Percentiles rank a stretch among this genome's conserved stretches.
Evolutionary conservation across 2,329 filamentous ascomycete species (phyloP).

Genomic region (Xylariaceae sp.): DNA sequence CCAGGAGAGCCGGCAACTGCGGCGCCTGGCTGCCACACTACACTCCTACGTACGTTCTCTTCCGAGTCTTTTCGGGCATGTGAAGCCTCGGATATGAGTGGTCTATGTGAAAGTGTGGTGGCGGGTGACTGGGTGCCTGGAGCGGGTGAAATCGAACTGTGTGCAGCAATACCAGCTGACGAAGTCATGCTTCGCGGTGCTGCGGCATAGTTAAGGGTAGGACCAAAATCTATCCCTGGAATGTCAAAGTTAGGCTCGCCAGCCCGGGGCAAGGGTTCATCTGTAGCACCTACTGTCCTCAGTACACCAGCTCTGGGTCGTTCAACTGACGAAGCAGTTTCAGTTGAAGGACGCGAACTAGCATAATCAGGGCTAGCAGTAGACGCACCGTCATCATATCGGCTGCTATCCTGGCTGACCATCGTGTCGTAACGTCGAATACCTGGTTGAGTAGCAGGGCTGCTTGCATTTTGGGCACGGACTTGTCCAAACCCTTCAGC

Average conservation of each 20-base stretch:
- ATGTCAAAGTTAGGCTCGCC: conserved; percentile 58
- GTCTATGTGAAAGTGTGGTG: conserved; percentile 10
- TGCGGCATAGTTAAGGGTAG: conserved; percentile 70
- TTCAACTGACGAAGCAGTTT: conserved; percentile 61
- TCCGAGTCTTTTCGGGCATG: conserved; percentile 57
- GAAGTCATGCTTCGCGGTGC: conserved; percentile 35
- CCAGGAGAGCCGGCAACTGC: conserved; percentile 55
- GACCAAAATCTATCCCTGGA: conserved; percentile 84
- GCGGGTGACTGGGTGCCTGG: conserved; percentile 37
- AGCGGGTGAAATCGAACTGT: conserved; percentile 45
- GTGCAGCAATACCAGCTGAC: conserved; percentile 26
- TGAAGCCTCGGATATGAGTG: conserved; percentile 36
- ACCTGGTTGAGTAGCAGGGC: conserved; percentile 25
- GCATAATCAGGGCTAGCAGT: conserved; percentile 78
- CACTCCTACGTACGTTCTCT: conserved; percentile 66
- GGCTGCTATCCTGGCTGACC: conserved; percentile 47
- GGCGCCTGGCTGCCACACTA: conserved; percentile 80
- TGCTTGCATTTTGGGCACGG: conserved; percentile 43
- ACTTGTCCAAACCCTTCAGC: conserved; percentile 59
- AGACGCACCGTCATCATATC: conserved; percentile 69
- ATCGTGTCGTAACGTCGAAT: conserved; percentile 47
- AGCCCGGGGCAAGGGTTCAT: conserved; percentile 27
- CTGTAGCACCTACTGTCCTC: conserved; percentile 73
- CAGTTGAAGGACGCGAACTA: conserved; percentile 67
- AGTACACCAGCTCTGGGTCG: conserved; percentile 79